These are phyloP conservation scores for Termitomyces sp. DNA, from an alignment of 768 basidiomycete species.

Conservation along the genomic window DNA sequence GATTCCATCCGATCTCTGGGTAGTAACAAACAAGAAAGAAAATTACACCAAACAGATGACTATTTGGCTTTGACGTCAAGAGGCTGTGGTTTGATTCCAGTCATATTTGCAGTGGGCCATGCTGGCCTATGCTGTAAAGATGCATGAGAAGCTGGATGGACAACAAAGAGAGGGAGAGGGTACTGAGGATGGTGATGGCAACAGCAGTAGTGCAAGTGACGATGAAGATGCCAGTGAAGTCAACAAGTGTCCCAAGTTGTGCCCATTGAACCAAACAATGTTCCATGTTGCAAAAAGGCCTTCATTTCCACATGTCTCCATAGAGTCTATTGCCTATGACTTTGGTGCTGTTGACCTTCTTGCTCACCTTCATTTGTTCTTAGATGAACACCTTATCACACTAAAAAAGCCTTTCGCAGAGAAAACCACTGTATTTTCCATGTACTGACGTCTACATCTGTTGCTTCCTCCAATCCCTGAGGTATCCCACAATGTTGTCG, in stretches of 20 bases:
- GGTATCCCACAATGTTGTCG: neutral
- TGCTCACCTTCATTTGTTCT: slow-evolving; percentile 7
- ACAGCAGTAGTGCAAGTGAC: neutral
- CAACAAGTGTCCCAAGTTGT: neutral
- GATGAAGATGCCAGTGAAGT: neutral
- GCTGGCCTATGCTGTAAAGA: slow-evolving; percentile 3
- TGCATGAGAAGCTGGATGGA: neutral
- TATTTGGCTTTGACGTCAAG: slow-evolving; percentile 30
- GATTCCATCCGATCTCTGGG: slow-evolving; percentile 21
- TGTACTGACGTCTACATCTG: slow-evolving; percentile 15
- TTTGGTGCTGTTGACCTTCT: slow-evolving; percentile 13
- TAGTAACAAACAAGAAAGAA: neutral
- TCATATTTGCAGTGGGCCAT: slow-evolving; percentile 24
- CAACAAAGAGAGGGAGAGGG: neutral
- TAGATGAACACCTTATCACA: neutral
- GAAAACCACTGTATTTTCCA: slow-evolving; percentile 8
- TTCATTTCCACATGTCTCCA: slow-evolving; percentile 2
- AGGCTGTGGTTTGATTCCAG: slow-evolving; percentile 20
- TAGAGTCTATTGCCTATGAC: slow-evolving; percentile 8
- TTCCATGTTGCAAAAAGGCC: slow-evolving; percentile 4
- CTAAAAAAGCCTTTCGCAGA: neutral
- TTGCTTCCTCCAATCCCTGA: slow-evolving; percentile 13
- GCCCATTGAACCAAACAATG: neutral
- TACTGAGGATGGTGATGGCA: neutral
- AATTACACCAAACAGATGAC: neutral